A percentile compares a stretch with the other conserved stretches of the same genome.
These are phyloP conservation scores for Secale cereale DNA, from an alignment of 176 grass and related monocot species.

Conservation along the genomic window DNA sequence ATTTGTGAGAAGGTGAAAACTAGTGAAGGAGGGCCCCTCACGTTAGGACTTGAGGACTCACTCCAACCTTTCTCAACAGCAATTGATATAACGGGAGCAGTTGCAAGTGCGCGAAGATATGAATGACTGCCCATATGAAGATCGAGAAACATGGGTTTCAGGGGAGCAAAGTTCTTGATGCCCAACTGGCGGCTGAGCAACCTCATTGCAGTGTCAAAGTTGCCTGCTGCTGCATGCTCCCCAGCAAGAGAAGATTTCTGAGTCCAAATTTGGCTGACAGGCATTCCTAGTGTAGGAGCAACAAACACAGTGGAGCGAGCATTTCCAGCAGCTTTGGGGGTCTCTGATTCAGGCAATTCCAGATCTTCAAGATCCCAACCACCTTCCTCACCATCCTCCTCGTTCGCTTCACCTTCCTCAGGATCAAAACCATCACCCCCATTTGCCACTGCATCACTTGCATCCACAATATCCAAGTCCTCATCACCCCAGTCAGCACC, in stretches of 20 bases:
- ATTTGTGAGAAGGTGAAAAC: conserved; percentile 86
- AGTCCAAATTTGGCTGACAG: conserved; percentile 93
- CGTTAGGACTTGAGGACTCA: conserved; percentile 83
- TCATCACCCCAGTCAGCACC: conserved; percentile 94
- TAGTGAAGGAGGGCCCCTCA: conserved; percentile 81
- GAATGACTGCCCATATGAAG: conserved; percentile 75
- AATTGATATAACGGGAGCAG: conserved; percentile 57
- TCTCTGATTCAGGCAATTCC: conserved; percentile 76
- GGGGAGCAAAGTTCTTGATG: conserved; percentile 83
- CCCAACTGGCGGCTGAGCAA: conserved; percentile 89
- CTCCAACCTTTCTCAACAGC: conserved; percentile 98
- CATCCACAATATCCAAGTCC: conserved; percentile 84
- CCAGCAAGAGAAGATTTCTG: conserved; percentile 97
- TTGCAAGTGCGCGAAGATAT: conserved; percentile 61
- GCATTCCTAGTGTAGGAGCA: conserved; percentile 80
- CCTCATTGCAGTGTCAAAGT: conserved; percentile 93
- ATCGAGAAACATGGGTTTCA: conserved; percentile 82
- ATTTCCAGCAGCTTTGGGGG: conserved; percentile 54
- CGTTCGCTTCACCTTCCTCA: conserved; percentile 61
- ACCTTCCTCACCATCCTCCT: conserved; percentile 72
- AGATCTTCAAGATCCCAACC: conserved; percentile 98
- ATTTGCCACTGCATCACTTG: conserved; percentile 59
- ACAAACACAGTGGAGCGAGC: conserved; percentile 58
- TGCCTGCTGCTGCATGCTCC: conserved; percentile 87
- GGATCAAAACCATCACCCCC: conserved; percentile 54